Base-by-base conservation (phyloP, 371 early-diverging fungal species). In the Scutellospora calospora region DNA sequence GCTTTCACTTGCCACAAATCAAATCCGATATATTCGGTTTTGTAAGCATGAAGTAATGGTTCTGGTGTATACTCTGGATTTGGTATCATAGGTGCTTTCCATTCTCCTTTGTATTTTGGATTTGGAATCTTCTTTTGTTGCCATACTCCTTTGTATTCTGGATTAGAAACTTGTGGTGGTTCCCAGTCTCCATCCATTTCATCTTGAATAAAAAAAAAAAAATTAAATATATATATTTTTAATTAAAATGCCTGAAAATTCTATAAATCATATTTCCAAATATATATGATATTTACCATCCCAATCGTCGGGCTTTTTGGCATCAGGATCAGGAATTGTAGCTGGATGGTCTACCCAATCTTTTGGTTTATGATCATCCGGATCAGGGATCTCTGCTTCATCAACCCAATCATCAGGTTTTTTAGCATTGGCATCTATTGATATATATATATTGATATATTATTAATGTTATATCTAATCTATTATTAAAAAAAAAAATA, bases 1-100 rank as follows among this genome's bases (percentile, higher is more conserved):
- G 93, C 88, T 90, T 96, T 96, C 90, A 99, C 97, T 85, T 97
- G 97, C 99, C 98, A 99, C 82, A 98, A 86, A 87, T 99, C 99
- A 81, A 98, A 91, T 73, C 98, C 99, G 80, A 97, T 85, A 80
- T 94, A 95, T 69, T 88, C 90, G 69, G 97, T 95, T 79, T 92
- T 91, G 83, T 91, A 93, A 65, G 94, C 92, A 83, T 94, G 92
- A 84, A 95, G 88, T 29, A 94, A 93, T 54, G 88, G 83, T 82
- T 97, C 97, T 81, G 95, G 95, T 89, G 92, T 94, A 88, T 92
- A 99, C 51, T 92, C 92, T 9, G 98, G 98, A 90, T 98, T 99
- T 85, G 91, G 88, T 81, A 99, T 97, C 83, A 92, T 89, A 45
- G 93, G 92, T 25, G 97, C 94, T n/a, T 88, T 89, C 99, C 99